These are phyloP conservation scores for Eucalyptus fibrosa DNA, from an alignment of 345 rosid species.

Conservation along the genomic window DNA sequence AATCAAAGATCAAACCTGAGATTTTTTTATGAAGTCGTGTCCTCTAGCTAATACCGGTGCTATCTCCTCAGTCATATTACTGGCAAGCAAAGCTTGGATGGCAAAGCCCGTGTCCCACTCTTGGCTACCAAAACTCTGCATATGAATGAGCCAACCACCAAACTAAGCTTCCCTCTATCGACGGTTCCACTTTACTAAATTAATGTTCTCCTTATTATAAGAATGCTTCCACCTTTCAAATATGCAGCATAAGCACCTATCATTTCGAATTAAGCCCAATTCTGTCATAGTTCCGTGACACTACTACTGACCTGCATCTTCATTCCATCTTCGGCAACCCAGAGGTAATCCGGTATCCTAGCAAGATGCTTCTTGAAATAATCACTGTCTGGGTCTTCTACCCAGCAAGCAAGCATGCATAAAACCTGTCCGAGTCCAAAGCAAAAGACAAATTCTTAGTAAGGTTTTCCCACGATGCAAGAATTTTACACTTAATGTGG, in stretches of 20 bases:
- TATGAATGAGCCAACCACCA: background rate
- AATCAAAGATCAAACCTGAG: conserved; percentile 21
- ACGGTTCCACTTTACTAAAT: background rate
- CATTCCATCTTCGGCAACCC: conserved; percentile 67
- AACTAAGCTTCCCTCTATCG: background rate
- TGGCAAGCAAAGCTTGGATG: conserved; percentile 29
- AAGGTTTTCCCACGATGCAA: background rate
- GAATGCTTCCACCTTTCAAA: background rate
- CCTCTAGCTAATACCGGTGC: conserved; percentile 13
- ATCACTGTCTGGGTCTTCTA: conserved; percentile 46
- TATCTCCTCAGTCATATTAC: conserved; percentile 17
- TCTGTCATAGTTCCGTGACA: background rate
- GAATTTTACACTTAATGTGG: background rate
- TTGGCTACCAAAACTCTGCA: conserved; percentile 51
- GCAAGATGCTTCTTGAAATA: conserved; percentile 46
- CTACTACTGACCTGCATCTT: conserved; percentile 30
- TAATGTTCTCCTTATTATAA: background rate
- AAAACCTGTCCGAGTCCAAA: conserved; percentile 13
- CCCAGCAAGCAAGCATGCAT: conserved; percentile 55
- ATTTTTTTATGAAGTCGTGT: conserved; percentile 19
- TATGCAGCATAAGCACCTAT: background rate
- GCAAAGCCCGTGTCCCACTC: conserved; percentile 41
- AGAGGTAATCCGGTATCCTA: conserved; percentile 32
- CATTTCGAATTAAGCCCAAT: background rate
- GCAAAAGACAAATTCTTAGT: background rate